Base-by-base conservation (phyloP, 2,329 filamentous ascomycete genomes). In the Sporothrix brunneoviolacea region DNA sequence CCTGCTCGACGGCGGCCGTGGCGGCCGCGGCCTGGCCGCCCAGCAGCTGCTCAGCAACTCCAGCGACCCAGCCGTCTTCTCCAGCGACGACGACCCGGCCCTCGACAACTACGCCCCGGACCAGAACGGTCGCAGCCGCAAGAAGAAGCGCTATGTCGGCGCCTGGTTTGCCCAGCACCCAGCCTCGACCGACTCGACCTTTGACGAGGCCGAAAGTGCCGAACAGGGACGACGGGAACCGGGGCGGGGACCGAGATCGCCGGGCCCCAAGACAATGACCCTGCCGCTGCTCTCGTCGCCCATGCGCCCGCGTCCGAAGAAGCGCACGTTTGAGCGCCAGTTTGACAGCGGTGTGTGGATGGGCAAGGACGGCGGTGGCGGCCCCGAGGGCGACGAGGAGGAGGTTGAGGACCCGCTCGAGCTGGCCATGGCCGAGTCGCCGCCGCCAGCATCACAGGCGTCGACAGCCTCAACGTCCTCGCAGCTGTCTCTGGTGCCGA, bases 11-110 rank as follows among this genome's bases (percentile, higher is more conserved):
- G 16, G 21, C 27, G 19, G 42, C n/a, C 42, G 39, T 27, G 16
- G 42, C 18, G 39, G 32, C 21, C 24, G 41, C 47, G 13, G 12
- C 33, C 22, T 18, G 24, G 28, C 30, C 8, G 15, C 38, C 27
- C 36, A 51, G 18, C 41, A 40, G 40, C 60, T 69, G 33, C 68
- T 76, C 55, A 71, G 73, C 61, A 80, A 82, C 61, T 87, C 83
- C 18, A 87, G 84, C 61, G 84, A 88, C 59, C 83, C 83, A 4
- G 76, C 81, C 43, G 64, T 87, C 22, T 88, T 88, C 65, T 87
- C 83, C 4, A 84, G 81, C 62, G 84, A 88, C 53, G 83, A 87
- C 59, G 83, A 86, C 51, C 80, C 81, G 3, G 76, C 77, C 2
- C 64, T 83, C 42, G 82, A 86, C 54, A 83, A 84, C 58, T 86